Conservation (phyloP, 1,139 yeast genomes). For the Yueomyces sp. region DNA sequence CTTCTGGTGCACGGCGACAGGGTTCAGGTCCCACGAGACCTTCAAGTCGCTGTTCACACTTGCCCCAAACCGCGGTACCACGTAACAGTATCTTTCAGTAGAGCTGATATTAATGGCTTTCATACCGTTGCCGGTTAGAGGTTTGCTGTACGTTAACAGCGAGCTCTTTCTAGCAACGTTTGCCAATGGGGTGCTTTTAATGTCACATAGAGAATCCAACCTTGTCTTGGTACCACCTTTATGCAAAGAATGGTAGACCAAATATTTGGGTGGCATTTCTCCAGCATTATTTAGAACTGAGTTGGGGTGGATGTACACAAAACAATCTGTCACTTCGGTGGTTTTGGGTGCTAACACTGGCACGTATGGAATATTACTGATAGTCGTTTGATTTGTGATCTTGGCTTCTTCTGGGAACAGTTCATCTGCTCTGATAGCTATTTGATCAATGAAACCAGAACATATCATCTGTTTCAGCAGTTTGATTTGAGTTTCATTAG, state of each 20-base stretch:
- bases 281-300: constrained; percentile 42
- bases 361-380: constrained; percentile 59
- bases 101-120: constrained; percentile 60
- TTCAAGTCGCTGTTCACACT: constrained; percentile 64
- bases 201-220: constrained; percentile 66
- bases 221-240: constrained; percentile 40
- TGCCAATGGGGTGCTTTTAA: constrained; percentile 61
- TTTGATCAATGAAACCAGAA: constrained; percentile 85
- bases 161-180: constrained; percentile 67
- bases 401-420: constrained; percentile 50
- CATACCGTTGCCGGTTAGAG: constrained; percentile 71
- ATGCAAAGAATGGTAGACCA: constrained; percentile 58
- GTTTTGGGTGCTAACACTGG: constrained; percentile 48
- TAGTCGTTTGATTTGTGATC: constrained; percentile 44
- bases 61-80: constrained; percentile 84
- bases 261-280: constrained; percentile 58
- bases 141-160: constrained; percentile 74
- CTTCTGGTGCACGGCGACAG: constrained; percentile 60
- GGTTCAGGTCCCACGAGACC: constrained; percentile 89
- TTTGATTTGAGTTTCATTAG: constrained; percentile 53
- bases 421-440: constrained; percentile 70
- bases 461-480: constrained; percentile 86
- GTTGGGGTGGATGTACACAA: constrained; percentile 64
- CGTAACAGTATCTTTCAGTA: constrained; percentile 72
- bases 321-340: constrained; percentile 35